A percentile compares a stretch with the other conserved stretches of the same genome.
These are phyloP conservation scores for Suhomyces kilbournensis DNA, from an alignment of 805 yeast species.

Conservation along the genomic window DNA sequence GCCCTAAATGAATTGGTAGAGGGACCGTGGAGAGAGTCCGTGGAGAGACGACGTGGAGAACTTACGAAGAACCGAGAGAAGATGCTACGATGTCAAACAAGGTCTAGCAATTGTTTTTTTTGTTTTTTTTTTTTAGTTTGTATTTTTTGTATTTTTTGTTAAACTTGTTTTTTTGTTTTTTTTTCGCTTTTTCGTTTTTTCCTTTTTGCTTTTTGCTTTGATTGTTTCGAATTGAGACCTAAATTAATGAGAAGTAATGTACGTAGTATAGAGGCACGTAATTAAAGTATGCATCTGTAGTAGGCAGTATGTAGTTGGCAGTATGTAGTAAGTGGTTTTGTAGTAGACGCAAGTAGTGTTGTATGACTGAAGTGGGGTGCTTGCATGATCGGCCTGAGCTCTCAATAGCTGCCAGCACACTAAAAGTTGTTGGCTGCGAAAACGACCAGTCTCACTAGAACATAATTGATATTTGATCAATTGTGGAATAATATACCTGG, in stretches of 20 bases:
- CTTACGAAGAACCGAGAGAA: not conserved
- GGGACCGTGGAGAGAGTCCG: no score
- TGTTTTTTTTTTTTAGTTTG: not conserved
- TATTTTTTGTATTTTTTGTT: not conserved
- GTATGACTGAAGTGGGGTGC: no score
- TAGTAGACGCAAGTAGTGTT: no score
- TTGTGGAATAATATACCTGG: no score
- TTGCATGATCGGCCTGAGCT: not conserved
- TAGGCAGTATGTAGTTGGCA: no score
- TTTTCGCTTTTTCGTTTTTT: no score
- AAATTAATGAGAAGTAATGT: no score
- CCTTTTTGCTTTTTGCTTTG: not conserved
- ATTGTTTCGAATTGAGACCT: not conserved
- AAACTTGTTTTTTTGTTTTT: slow-evolving; percentile 1
- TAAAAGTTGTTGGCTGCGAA: not conserved
- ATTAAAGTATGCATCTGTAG: not conserved
- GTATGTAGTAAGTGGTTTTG: not conserved
- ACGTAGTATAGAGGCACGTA: no score
- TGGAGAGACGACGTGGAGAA: not conserved
- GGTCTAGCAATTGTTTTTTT: not conserved
- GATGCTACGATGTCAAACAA: not conserved
- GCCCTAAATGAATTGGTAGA: no score
- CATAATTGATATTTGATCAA: no score
- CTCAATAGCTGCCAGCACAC: not conserved
- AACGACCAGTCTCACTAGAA: not conserved